These are phyloP conservation scores for Boletus semigastroideus DNA, from an alignment of 1,284 basidiomycete genomes.

Conservation along the genomic window DNA sequence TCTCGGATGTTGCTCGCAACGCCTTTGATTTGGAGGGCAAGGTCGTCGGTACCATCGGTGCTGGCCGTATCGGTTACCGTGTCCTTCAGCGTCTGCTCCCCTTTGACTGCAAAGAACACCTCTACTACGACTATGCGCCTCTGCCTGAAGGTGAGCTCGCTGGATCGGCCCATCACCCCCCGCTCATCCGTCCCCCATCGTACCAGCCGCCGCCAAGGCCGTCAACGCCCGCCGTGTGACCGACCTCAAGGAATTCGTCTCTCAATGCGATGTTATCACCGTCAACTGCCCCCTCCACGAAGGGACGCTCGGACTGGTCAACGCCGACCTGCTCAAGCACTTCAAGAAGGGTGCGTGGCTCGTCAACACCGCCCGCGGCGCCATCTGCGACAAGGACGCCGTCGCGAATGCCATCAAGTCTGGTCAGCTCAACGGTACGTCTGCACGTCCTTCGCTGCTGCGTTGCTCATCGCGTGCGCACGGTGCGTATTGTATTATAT, in stretches of 20 bases:
- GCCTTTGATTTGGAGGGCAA: constrained; percentile 91
- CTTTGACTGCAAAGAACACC: constrained; percentile 89
- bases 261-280: constrained; percentile 81
- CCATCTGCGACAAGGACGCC: constrained; percentile 85
- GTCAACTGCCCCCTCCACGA: constrained; percentile 94
- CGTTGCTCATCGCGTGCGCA: too few relatives aligned
- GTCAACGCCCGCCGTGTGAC: constrained; percentile 78
- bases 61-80: constrained; percentile 87
- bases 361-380: constrained; percentile 93
- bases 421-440: constrained; percentile 69
- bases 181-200: neutral
- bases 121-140: constrained; percentile 91
- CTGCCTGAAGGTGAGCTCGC: constrained; percentile 60
- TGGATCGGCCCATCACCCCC: neutral
- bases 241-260: constrained; percentile 84
- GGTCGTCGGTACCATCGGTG: constrained; percentile 87
- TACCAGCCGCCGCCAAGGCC: constrained; percentile 61
- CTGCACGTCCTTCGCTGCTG: too few relatives aligned
- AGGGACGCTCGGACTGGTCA: constrained; percentile 78
- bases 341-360: constrained; percentile 94
- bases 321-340: constrained; percentile 81
- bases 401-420: constrained; percentile 77
- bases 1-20: constrained; percentile 77
- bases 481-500: too few relatives aligned
- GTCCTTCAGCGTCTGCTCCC: constrained; percentile 86